These are phyloP conservation scores for Phellopilus nigrolimitatus DNA, from an alignment of 1,284 basidiomycete species.

Conservation along the genomic window DNA sequence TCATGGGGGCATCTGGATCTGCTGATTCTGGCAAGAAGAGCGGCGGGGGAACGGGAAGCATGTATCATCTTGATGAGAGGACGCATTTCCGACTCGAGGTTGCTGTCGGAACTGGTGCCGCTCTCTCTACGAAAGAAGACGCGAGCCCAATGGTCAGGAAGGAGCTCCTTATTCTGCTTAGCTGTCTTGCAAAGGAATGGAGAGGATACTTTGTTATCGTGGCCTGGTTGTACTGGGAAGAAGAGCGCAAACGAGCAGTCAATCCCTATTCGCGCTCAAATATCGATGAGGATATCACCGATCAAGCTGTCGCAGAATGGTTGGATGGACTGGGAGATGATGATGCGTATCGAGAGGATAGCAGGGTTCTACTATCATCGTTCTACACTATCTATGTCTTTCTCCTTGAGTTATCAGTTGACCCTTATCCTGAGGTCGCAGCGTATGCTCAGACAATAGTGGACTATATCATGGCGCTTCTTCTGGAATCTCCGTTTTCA, in stretches of 20 bases:
- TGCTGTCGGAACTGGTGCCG: conserved; percentile 70
- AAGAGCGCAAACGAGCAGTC: conserved; percentile 59
- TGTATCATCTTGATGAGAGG: conserved; percentile 76
- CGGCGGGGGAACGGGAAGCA: conserved; percentile 83
- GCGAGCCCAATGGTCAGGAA: conserved; percentile 96
- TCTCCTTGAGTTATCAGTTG: conserved; percentile 87
- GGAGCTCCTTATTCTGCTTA: conserved; percentile 88
- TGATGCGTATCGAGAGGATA: conserved; percentile 67
- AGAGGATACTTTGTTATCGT: conserved; percentile 93
- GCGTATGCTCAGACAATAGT: conserved; percentile 87
- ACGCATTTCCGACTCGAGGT: conserved; percentile 80
- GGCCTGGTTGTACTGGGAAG: conserved; percentile 94
- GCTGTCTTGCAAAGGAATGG: conserved; percentile 94
- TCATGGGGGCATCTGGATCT: conserved; percentile 87
- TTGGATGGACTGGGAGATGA: conserved; percentile 63
- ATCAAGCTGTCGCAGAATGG: conserved; percentile 76
- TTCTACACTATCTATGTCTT: conserved; percentile 92
- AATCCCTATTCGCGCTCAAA: conserved; percentile 30
- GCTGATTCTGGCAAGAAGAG: conserved; percentile 61
- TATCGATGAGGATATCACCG: conserved; percentile 53
- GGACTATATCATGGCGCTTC: conserved; percentile 87
- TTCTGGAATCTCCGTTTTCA: conserved; percentile 85
- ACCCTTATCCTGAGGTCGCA: conserved; percentile 91
- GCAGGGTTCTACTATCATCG: conserved; percentile 79
- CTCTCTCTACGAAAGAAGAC: conserved; percentile 84